Evolutionary conservation across 805 yeast species (phyloP).

Genomic region (Suhomyces vadensis): DNA sequence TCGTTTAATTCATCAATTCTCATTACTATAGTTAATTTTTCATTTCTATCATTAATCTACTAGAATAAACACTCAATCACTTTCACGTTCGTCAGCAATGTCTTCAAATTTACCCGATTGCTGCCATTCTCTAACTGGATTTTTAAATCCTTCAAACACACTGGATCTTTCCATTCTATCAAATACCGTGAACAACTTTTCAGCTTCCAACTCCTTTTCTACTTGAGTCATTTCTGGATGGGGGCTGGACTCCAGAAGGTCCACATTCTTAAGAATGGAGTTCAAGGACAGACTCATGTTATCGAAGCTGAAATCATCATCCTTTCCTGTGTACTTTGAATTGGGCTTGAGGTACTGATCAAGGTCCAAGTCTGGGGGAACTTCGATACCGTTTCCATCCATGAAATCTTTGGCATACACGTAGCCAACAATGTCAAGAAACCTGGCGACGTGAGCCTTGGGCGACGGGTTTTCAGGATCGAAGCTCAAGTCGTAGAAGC

Average conservation of each 20-base stretch:
- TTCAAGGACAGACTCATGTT: background rate
- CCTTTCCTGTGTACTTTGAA: slow-evolving; percentile 14
- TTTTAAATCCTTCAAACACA: slow-evolving; percentile 35
- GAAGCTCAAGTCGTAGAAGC: slow-evolving; percentile 19
- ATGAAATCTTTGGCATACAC: slow-evolving; percentile 17
- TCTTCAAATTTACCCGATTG: slow-evolving; percentile 16
- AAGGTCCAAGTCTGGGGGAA: slow-evolving; percentile 20
- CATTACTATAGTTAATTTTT: background rate
- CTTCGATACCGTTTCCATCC: slow-evolving; percentile 11
- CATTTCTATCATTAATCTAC: background rate
- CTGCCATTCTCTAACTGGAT: slow-evolving; percentile 42
- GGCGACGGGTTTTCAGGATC: slow-evolving; percentile 7
- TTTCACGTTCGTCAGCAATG: background rate
- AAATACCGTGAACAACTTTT: slow-evolving; percentile 40
- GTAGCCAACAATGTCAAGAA: slow-evolving; percentile 26
- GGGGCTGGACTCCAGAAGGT: slow-evolving; percentile 1
- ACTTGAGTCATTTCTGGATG: slow-evolving; percentile 34
- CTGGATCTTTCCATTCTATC: slow-evolving; percentile 42
- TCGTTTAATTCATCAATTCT: slow-evolving; percentile 4
- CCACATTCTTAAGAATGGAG: slow-evolving; percentile 3
- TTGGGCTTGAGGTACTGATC: slow-evolving; percentile 14
- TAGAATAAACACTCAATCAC: background rate
- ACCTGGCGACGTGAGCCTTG: slow-evolving; percentile 13
- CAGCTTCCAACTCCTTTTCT: slow-evolving; percentile 48
- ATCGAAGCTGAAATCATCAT: background rate